Conservation (phyloP, 1,139 yeast species). For the Debaryomyces subglobosus region DNA sequence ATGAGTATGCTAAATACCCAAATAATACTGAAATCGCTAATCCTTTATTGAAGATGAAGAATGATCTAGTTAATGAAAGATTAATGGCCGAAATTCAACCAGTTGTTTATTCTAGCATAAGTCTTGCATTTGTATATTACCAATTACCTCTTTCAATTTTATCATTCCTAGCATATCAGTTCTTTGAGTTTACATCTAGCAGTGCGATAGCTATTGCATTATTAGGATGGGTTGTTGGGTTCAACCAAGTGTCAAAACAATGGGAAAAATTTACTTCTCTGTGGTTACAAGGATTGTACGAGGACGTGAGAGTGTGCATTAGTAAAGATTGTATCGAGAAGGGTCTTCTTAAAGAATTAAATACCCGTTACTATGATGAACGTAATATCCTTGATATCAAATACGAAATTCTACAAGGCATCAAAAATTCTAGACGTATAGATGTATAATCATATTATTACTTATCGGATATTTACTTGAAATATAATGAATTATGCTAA, state of each 20-base stretch:
- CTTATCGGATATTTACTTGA: not conserved
- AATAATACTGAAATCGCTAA: conserved; percentile 19
- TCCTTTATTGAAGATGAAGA: conserved; percentile 38
- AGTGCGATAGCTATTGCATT: conserved; percentile 37
- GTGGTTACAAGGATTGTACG: conserved; percentile 38
- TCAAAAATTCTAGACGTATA: conserved; percentile 2
- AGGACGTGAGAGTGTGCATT: conserved; percentile 39
- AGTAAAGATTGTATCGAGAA: conserved; percentile 43
- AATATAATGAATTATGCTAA: conserved; percentile 9
- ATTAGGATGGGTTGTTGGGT: conserved; percentile 49
- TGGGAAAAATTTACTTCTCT: conserved; percentile 36
- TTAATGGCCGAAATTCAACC: conserved; percentile 43
- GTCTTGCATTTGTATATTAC: conserved; percentile 37
- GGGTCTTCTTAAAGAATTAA: conserved; percentile 41
- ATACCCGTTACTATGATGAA: conserved; percentile 26
- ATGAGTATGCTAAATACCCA: conserved; percentile 23
- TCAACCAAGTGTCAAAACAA: conserved; percentile 42
- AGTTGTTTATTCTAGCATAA: conserved; percentile 33
- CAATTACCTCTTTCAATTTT: conserved; percentile 44
- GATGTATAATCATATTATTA: not conserved
- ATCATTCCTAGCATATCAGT: conserved; percentile 35
- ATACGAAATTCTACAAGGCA: conserved; percentile 16
- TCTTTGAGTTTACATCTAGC: conserved; percentile 39
- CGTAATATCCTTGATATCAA: conserved; percentile 20
- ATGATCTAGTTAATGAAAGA: conserved; percentile 29